Conservation (phyloP, 352 stramenopile species). For the Pythium pectinolyticum region DNA sequence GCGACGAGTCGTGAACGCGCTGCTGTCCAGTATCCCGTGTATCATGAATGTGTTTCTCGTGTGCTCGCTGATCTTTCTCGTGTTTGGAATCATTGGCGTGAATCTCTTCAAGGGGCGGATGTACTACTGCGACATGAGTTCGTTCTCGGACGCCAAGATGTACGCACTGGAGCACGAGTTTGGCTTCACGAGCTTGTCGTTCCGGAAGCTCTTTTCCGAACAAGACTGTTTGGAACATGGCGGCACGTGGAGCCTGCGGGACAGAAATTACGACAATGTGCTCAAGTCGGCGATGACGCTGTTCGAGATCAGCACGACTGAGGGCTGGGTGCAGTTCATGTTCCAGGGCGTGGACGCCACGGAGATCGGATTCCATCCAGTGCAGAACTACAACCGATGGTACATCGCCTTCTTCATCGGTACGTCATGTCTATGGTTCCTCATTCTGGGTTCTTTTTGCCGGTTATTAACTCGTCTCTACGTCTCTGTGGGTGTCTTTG, state of each 20-base stretch:
- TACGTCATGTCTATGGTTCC: constrained; percentile 10
- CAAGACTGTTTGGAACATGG: constrained; percentile 34
- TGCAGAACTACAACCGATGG: constrained; percentile 60
- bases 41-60: constrained; percentile 83
- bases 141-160: constrained; percentile 31
- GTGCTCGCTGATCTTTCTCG: constrained; percentile 88
- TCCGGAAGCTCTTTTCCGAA: constrained; percentile 44
- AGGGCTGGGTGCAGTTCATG: constrained; percentile 87
- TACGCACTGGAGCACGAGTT: constrained; percentile 31
- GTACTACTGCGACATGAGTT: constrained; percentile 60
- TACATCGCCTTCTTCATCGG: constrained; percentile 80
- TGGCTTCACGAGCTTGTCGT: constrained; percentile 42
- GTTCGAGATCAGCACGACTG: constrained; percentile 86
- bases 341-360: constrained; percentile 71
- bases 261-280: constrained; percentile 71
- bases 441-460: neutral
- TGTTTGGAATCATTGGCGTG: constrained; percentile 72
- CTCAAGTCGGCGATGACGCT: constrained; percentile 53
- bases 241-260: constrained; percentile 30
- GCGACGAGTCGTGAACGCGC: constrained; percentile 74
- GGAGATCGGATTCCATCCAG: constrained; percentile 65
- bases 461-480: neutral
- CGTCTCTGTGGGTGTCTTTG: neutral
- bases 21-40: constrained; percentile 69
- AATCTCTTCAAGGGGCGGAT: constrained; percentile 88